Evolutionary conservation across 306 rosid genomes (phyloP).

Genomic region (Casuarina cunninghamiana): DNA sequence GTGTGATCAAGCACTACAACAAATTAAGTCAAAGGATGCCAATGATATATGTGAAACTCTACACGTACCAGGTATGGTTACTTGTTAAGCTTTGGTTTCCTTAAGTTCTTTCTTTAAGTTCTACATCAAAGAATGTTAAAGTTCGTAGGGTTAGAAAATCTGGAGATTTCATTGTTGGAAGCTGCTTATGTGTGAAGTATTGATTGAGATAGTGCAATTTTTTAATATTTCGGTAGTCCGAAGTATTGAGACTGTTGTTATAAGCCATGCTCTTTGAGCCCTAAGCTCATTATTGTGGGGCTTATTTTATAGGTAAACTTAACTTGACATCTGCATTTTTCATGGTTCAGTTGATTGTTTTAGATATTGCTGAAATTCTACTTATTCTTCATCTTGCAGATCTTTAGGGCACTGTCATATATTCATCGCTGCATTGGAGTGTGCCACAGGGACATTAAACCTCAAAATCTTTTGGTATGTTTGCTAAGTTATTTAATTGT

Average conservation of each 20-base stretch:
- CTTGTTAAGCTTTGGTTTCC: conserved; percentile 1
- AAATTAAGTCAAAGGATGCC: conserved; percentile 97
- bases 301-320: background rate
- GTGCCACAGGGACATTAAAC: conserved; percentile 95
- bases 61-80: conserved; percentile 77
- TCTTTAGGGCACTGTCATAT: conserved; percentile 86
- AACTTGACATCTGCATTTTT: background rate
- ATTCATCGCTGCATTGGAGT: conserved; percentile 96
- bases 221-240: background rate
- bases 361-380: conserved; percentile 20
- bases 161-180: background rate
- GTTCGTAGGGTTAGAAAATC: background rate
- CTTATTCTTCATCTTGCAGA: conserved; percentile 50
- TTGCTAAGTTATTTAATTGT: conserved; percentile 5
- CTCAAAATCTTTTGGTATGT: conserved; percentile 90
- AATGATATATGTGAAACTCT: conserved; percentile 80
- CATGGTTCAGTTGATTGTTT: background rate
- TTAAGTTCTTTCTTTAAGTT: conserved; percentile 14
- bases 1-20: conserved; percentile 97
- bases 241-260: background rate
- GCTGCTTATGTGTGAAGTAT: background rate
- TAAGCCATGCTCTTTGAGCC: background rate
- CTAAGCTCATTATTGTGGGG: background rate
- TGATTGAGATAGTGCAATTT: background rate
- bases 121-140: background rate